Percentiles rank a stretch among this genome's conserved stretches.
Conservation (phyloP, 164 flowering plant species). For the Umbellularia californica region DNA sequence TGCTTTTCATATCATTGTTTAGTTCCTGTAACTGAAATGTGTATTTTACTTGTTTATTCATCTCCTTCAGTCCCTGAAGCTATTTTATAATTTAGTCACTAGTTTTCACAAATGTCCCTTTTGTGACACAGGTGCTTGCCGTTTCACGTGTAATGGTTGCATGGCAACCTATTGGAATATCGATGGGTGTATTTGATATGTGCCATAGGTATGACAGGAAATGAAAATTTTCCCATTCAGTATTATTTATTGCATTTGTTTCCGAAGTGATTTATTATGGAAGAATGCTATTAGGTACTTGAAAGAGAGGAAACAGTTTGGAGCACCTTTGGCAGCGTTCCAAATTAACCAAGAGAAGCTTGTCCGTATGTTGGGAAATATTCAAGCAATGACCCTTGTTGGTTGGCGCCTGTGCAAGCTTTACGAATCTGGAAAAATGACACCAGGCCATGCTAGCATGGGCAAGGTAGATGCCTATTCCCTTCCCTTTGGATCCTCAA, state of each 20-base stretch:
- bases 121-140: constrained; percentile 69
- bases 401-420: constrained; percentile 98
- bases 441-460: constrained; percentile 91
- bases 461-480: constrained; percentile 56
- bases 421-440: constrained; percentile 85
- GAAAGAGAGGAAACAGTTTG: constrained; percentile 94
- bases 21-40: background rate
- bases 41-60: too few species aligned
- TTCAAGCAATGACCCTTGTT: constrained; percentile 85
- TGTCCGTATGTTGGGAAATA: constrained; percentile 80
- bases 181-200: constrained; percentile 96
- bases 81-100: background rate
- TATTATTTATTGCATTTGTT: background rate
- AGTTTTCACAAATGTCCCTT: background rate
- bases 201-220: constrained; percentile 69
- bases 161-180: constrained; percentile 95
- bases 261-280: background rate
- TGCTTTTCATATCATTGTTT: too few species aligned
- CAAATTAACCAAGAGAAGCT: constrained; percentile 93
- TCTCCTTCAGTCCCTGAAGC: background rate
- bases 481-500: background rate
- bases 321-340: constrained; percentile 90
- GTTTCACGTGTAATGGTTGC: constrained; percentile 98
- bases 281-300: constrained; percentile 47
- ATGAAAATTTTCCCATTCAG: background rate